A percentile compares a stretch with the other conserved stretches of the same genome.
Evolutionary conservation across 2,329 filamentous ascomycete genomes (phyloP).

Genomic region (Fusarium tricinctum): DNA sequence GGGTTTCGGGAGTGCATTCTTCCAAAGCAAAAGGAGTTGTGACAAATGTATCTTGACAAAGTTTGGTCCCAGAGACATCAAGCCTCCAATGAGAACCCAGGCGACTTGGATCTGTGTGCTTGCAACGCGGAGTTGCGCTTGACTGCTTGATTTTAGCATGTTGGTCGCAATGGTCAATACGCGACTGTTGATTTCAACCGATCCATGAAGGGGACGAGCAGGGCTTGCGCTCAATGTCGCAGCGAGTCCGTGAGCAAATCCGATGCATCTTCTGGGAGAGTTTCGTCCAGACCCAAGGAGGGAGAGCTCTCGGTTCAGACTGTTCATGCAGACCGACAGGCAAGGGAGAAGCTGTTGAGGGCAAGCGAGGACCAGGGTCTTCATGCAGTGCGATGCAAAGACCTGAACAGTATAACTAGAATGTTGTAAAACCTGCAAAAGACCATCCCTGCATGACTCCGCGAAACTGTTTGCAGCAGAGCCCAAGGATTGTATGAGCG

Average conservation of each 20-base stretch:
- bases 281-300: slow-evolving; percentile 81
- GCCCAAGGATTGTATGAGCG: slow-evolving; percentile 83
- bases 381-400: slow-evolving; percentile 86
- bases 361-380: slow-evolving; percentile 88
- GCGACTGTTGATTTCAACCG: slow-evolving; percentile 93
- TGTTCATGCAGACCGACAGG: slow-evolving; percentile 97
- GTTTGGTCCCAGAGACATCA: slow-evolving; percentile 97
- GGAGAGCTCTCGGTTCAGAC: slow-evolving; percentile 86
- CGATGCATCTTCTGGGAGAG: slow-evolving; percentile 85
- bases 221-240: slow-evolving; percentile 92
- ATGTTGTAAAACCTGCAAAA: slow-evolving; percentile 92
- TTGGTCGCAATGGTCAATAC: slow-evolving; percentile 93
- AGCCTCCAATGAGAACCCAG: slow-evolving; percentile 95
- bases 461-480: slow-evolving; percentile 85
- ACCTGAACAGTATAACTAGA: slow-evolving; percentile 97
- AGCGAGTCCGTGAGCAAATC: slow-evolving; percentile 91
- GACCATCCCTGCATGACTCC: slow-evolving; percentile 85
- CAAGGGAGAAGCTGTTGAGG: slow-evolving; percentile 92
- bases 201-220: slow-evolving; percentile 89
- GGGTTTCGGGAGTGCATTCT: slow-evolving; percentile 95
- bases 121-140: slow-evolving; percentile 90
- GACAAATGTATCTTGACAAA: slow-evolving; percentile 99
- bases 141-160: slow-evolving; percentile 90
- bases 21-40: slow-evolving; percentile 94
- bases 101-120: slow-evolving; percentile 97